Percentiles rank a stretch among this genome's conserved stretches.
These are phyloP conservation scores for Cyberlindnera veronae DNA, from an alignment of 805 yeast genomes.

Conservation along the genomic window DNA sequence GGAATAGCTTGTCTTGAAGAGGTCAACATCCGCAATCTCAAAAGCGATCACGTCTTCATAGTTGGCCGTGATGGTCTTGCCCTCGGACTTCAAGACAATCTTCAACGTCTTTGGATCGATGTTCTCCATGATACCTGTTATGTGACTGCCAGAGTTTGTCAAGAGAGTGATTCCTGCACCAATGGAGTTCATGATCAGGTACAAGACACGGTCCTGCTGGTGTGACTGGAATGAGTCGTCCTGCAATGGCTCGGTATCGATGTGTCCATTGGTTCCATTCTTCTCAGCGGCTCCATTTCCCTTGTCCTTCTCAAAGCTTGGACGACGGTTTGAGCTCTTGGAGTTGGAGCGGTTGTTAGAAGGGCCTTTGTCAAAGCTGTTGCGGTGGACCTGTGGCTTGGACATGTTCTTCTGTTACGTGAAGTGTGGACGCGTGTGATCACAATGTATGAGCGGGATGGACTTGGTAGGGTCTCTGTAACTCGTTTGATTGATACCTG, in stretches of 20 bases:
- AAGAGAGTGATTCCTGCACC: constrained; percentile 59
- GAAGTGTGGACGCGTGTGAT: background rate
- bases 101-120: constrained; percentile 45
- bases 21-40: constrained; percentile 34
- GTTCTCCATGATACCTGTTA: constrained; percentile 56
- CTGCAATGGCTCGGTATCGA: constrained; percentile 8
- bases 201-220: constrained; percentile 51
- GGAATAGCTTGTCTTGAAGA: constrained; percentile 18
- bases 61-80: constrained; percentile 24
- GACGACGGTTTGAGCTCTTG: constrained; percentile 14
- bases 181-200: constrained; percentile 52
- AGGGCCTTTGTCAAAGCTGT: constrained; percentile 7
- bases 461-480: no score
- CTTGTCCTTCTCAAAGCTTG: constrained; percentile 8
- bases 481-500: no score
- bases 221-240: constrained; percentile 28
- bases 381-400: constrained; percentile 13
- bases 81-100: constrained; percentile 31
- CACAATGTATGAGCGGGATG: no score
- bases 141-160: constrained; percentile 56
- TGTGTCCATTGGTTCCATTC: constrained; percentile 7
- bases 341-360: constrained; percentile 19
- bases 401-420: constrained; percentile 5
- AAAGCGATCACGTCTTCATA: constrained; percentile 38
- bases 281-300: background rate